Conservation (phyloP, 768 basidiomycete genomes). For the Guyanaporus albipodus region DNA sequence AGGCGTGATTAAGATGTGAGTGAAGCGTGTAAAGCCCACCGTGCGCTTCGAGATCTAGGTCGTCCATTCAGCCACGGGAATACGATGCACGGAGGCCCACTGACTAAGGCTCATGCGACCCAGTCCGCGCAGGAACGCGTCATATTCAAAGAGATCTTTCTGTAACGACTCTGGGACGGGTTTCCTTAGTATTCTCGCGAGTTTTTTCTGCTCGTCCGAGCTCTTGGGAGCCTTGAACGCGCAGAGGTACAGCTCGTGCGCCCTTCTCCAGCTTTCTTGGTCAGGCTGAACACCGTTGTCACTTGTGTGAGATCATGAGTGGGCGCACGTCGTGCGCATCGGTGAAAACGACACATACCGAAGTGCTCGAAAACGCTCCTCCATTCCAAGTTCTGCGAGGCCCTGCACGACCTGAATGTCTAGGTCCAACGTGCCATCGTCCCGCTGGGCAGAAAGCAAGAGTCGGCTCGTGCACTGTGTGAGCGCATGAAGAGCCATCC, state of each 20-base stretch:
- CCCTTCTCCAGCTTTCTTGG: constrained; percentile 62
- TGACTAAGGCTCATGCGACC: constrained; percentile 80
- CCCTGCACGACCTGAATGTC: constrained; percentile 56
- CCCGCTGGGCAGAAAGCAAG: constrained; percentile 50
- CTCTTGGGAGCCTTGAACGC: constrained; percentile 60
- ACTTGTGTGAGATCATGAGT: constrained; percentile 16
- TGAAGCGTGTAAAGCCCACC: constrained; percentile 85
- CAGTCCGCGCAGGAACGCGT: constrained; percentile 66
- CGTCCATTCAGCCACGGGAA: background rate
- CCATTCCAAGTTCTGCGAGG: constrained; percentile 74
- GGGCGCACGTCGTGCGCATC: background rate
- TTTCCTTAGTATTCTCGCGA: constrained; percentile 52
- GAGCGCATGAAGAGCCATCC: constrained; percentile 72
- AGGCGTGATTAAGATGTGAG: constrained; percentile 85
- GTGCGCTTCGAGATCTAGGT: constrained; percentile 73
- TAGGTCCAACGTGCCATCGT: constrained; percentile 30
- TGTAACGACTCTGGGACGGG: constrained; percentile 45
- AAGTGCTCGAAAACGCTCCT: constrained; percentile 50
- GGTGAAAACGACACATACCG: constrained; percentile 7
- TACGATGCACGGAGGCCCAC: constrained; percentile 24
- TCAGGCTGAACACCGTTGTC: constrained; percentile 50
- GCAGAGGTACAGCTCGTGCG: constrained; percentile 51
- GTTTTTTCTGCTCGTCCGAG: constrained; percentile 50
- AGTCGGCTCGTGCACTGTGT: constrained; percentile 62
- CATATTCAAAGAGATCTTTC: constrained; percentile 66